Evolutionary conservation across 1,139 yeast species (phyloP).

Genomic region (Hyphopichia wangnamkhiaoensis): DNA sequence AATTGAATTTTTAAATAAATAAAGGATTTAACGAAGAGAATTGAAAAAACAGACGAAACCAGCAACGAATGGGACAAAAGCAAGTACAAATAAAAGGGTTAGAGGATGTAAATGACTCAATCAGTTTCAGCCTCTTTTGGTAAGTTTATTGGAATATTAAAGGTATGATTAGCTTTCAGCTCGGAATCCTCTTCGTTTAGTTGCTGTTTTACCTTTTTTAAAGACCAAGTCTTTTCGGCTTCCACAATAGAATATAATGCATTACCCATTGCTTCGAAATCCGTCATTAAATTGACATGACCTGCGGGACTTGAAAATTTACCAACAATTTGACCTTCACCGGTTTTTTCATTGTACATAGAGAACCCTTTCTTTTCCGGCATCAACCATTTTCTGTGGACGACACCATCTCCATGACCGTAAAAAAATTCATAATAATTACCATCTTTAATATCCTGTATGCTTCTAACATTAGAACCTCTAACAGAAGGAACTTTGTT

Average conservation of each 20-base stretch:
- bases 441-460: slow-evolving; percentile 68
- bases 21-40: not conserved
- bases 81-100: not conserved
- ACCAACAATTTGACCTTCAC: slow-evolving; percentile 58
- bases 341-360: slow-evolving; percentile 29
- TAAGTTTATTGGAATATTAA: not conserved
- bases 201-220: slow-evolving; percentile 6
- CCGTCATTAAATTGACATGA: slow-evolving; percentile 79
- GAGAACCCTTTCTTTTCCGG: slow-evolving; percentile 73
- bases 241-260: slow-evolving; percentile 64
- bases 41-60: not conserved
- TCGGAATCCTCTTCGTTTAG: not conserved
- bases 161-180: not conserved
- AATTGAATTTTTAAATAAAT: too few relatives aligned
- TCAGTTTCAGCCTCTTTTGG: not conserved
- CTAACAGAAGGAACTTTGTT: slow-evolving; percentile 81
- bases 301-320: slow-evolving; percentile 67
- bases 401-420: slow-evolving; percentile 94
- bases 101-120: not conserved
- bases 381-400: slow-evolving; percentile 78
- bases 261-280: slow-evolving; percentile 66
- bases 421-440: slow-evolving; percentile 74
- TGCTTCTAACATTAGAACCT: slow-evolving; percentile 65
- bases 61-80: not conserved
- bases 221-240: slow-evolving; percentile 51